Conservation (phyloP, 495 filamentous ascomycete species). For the Aspergillus ostianus region DNA sequence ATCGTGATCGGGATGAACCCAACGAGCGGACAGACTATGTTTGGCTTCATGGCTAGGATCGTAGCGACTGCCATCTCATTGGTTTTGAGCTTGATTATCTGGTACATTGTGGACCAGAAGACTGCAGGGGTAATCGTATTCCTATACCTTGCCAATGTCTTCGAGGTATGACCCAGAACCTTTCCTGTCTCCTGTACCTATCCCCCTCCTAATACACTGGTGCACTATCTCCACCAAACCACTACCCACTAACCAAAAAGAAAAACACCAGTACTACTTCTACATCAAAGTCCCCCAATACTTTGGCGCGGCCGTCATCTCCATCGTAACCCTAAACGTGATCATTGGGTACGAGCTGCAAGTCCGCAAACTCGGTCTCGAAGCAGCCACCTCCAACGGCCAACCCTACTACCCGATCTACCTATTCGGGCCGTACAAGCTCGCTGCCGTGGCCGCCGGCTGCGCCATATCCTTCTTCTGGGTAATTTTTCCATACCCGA, state of each 20-base stretch:
- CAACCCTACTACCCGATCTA: slow-evolving; percentile 71
- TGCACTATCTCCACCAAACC: not conserved
- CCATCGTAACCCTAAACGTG: slow-evolving; percentile 64
- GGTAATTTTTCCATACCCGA: slow-evolving; percentile 73
- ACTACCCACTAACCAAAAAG: not conserved
- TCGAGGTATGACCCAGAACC: slow-evolving; percentile 41
- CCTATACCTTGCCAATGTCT: slow-evolving; percentile 64
- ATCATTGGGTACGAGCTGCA: slow-evolving; percentile 76
- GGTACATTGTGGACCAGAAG: slow-evolving; percentile 70
- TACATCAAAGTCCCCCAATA: slow-evolving; percentile 63
- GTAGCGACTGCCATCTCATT: slow-evolving; percentile 60
- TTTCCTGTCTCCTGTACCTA: too few species aligned
- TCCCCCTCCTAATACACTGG: too few species aligned
- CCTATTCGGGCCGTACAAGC: slow-evolving; percentile 64
- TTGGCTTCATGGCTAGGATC: slow-evolving; percentile 66
- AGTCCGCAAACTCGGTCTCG: slow-evolving; percentile 62
- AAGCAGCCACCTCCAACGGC: slow-evolving; percentile 54
- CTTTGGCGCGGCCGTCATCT: slow-evolving; percentile 58
- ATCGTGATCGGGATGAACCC: slow-evolving; percentile 62
- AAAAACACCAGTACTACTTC: slow-evolving; percentile 50
- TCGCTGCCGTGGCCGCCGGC: slow-evolving; percentile 67
- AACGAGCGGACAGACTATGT: slow-evolving; percentile 63
- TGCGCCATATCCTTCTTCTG: slow-evolving; percentile 72
- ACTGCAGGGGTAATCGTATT: slow-evolving; percentile 64
- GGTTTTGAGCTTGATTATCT: slow-evolving; percentile 59